Percentiles rank a stretch among this genome's conserved stretches.
phyloP scores from a whole-genome alignment of 495 filamentous ascomycete species.

The Penicillium alfredii region DNA sequence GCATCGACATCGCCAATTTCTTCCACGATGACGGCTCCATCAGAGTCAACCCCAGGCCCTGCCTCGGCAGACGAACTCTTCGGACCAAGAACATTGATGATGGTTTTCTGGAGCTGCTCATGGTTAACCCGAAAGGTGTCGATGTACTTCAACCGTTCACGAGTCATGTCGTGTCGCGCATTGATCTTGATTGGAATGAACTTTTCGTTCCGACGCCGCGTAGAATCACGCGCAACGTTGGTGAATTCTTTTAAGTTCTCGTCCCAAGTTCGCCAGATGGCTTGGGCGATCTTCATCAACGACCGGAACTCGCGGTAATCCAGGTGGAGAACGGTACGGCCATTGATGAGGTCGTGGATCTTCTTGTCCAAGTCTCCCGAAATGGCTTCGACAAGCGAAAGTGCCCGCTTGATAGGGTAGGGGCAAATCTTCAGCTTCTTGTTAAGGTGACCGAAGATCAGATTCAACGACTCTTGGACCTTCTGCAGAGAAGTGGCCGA shows the following conservation, averaged over 20 bases:
- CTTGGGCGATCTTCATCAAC: slow-evolving; percentile 73
- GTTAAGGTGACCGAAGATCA: slow-evolving; percentile 90
- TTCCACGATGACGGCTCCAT: slow-evolving; percentile 68
- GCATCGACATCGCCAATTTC: slow-evolving; percentile 97
- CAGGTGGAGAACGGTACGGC: slow-evolving; percentile 81
- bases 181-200: slow-evolving; percentile 97
- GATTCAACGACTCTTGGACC: slow-evolving; percentile 78
- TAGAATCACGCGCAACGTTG: slow-evolving; percentile 90
- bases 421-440: slow-evolving; percentile 93
- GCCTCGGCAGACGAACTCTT: slow-evolving; percentile 47
- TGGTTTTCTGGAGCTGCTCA: slow-evolving; percentile 92
- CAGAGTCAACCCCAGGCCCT: slow-evolving; percentile 37
- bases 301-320: slow-evolving; percentile 85
- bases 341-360: slow-evolving; percentile 78
- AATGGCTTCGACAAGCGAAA: slow-evolving; percentile 96
- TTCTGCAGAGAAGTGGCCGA: slow-evolving; percentile 86
- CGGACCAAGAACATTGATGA: slow-evolving; percentile 86
- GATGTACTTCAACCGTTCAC: slow-evolving; percentile 87
- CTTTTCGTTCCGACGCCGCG: slow-evolving; percentile 82
- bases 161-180: slow-evolving; percentile 75
- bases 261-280: slow-evolving; percentile 89
- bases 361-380: slow-evolving; percentile 85
- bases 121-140: slow-evolving; percentile 91
- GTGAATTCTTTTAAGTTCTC: slow-evolving; percentile 96
- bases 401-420: slow-evolving; percentile 85